Evolutionary conservation across 108 stramenopile genomes (phyloP).

Genomic region (Nitzschia sp.): DNA sequence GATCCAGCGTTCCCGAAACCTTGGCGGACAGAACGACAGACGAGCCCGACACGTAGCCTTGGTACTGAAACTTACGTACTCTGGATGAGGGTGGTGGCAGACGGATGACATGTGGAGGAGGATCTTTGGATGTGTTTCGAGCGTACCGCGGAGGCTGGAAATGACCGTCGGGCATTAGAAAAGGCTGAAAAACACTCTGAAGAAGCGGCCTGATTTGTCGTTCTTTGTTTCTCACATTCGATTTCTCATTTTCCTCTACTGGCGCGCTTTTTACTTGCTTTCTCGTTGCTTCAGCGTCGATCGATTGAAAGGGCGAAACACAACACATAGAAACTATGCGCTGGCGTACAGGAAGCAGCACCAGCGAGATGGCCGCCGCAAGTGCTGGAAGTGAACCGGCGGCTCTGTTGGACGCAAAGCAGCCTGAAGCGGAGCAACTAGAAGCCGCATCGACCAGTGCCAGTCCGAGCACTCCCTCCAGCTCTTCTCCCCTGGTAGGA

Average conservation of each 20-base stretch:
- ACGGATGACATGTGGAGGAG: neutral
- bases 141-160: neutral
- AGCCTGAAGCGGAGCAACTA: neutral
- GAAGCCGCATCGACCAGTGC: neutral
- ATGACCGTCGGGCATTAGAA: neutral
- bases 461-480: no score
- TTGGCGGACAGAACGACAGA: neutral
- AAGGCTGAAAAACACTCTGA: neutral
- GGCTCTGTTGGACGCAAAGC: neutral
- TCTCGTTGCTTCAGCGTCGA: neutral
- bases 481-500: constrained; percentile 1
- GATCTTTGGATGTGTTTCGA: neutral
- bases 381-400: neutral
- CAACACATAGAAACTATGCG: constrained; percentile 1
- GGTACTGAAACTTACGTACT: neutral
- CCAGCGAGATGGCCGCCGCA: neutral
- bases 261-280: neutral
- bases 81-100: neutral
- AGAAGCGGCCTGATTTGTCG: neutral
- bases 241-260: neutral
- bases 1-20: neutral
- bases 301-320: neutral
- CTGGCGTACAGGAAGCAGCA: neutral
- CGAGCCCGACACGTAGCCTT: neutral
- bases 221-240: neutral